Conservation (phyloP, 441 rosid genomes). For the Populus hybrid region DNA sequence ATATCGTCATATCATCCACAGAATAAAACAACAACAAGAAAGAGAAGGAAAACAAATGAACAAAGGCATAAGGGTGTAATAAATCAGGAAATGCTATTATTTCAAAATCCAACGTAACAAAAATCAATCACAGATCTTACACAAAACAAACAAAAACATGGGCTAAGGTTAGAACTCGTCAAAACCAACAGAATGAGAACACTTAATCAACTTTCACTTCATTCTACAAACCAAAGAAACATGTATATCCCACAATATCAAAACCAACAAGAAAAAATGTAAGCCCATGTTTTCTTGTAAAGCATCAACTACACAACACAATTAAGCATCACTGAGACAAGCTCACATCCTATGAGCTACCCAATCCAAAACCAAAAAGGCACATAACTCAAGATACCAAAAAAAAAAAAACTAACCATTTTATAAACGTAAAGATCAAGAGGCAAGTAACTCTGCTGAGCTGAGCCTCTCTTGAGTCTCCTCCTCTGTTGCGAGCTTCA, state of each 20-base stretch:
- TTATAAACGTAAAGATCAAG: neutral
- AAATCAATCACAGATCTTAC: neutral
- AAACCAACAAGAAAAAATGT: neutral
- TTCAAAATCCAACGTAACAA: neutral
- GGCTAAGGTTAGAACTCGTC: neutral
- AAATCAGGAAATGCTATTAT: neutral
- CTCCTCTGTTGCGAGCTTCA: neutral
- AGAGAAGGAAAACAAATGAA: too few species aligned
- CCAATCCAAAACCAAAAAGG: neutral
- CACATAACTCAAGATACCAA: neutral
- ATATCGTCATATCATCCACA: neutral
- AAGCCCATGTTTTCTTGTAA: neutral
- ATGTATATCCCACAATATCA: neutral
- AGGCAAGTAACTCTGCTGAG: neutral
- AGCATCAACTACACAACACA: neutral
- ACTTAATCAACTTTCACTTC: neutral
- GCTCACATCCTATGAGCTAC: neutral
- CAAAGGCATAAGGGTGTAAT: neutral
- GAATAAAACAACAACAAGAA: too few species aligned
- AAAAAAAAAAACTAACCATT: neutral
- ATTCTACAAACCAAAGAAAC: neutral
- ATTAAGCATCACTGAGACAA: neutral
- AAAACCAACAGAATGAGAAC: neutral
- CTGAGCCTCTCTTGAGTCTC: neutral
- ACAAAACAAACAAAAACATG: neutral